A percentile compares a stretch with the other conserved stretches of the same genome.
phyloP scores from a whole-genome alignment of 2,329 filamentous ascomycete species.

The Sordariomycetes sp. region DNA sequence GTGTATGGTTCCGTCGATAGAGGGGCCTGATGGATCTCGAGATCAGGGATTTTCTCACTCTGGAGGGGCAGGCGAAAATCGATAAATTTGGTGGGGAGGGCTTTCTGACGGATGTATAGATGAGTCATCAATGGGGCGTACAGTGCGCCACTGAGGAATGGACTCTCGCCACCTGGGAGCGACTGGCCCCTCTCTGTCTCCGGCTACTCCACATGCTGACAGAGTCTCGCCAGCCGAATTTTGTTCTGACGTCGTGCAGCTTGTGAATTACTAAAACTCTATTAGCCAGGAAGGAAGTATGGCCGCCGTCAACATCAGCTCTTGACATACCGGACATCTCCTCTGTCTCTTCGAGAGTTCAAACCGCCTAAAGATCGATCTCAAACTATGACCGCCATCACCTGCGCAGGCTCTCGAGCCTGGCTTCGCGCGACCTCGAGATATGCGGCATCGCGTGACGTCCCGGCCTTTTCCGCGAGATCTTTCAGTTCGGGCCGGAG shows the following conservation, averaged over 20 bases:
- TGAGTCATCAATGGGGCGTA: neutral
- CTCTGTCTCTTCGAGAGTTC: neutral
- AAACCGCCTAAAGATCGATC: neutral
- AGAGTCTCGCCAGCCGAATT: neutral
- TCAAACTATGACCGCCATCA: neutral
- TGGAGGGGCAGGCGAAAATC: conserved; percentile 5
- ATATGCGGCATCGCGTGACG: neutral
- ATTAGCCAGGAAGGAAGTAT: neutral
- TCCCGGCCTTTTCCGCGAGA: neutral
- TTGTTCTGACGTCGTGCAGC: conserved; percentile 4
- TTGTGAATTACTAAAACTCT: neutral
- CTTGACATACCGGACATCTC: neutral
- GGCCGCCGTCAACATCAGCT: neutral
- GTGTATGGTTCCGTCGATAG: neutral
- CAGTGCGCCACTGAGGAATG: neutral
- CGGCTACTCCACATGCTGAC: conserved; percentile 2
- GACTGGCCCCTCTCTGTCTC: neutral
- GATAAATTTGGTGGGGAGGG: conserved; percentile 6
- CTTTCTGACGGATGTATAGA: neutral
- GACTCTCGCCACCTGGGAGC: neutral
- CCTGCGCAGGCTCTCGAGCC: conserved; percentile 1
- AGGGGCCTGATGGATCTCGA: neutral
- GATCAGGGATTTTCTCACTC: neutral
- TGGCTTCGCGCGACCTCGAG: neutral
- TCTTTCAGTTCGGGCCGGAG: neutral